Conservation (phyloP, 805 yeast species). For the Yarrowia osloensis region DNA sequence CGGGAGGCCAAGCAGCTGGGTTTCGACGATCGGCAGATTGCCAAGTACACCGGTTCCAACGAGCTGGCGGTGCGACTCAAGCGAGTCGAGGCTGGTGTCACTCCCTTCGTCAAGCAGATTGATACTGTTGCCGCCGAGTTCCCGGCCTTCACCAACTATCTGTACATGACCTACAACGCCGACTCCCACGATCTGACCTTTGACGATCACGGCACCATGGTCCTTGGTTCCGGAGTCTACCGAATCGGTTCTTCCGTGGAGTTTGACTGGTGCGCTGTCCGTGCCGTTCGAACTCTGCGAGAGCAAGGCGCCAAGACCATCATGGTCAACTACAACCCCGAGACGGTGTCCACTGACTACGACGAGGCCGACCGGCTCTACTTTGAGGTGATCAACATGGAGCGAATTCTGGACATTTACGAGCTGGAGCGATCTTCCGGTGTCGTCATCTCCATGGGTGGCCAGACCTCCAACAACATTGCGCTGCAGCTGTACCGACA, state of each 20-base stretch:
- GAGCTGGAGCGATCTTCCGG: conserved; percentile 88
- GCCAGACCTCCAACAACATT: conserved; percentile 96
- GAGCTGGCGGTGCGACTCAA: conserved; percentile 90
- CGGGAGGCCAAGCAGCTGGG: conserved; percentile 95
- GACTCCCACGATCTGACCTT: conserved; percentile 83
- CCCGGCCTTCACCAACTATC: conserved; percentile 93
- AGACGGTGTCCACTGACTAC: conserved; percentile 97
- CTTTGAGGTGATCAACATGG: conserved; percentile 92
- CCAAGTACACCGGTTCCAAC: conserved; percentile 80
- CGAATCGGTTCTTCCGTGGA: conserved; percentile 98
- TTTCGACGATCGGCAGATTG: conserved; percentile 95
- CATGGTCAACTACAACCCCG: conserved; percentile 98
- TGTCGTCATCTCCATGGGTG: conserved; percentile 97
- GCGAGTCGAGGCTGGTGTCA: conserved; percentile 81
- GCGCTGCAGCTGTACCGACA: conserved; percentile 91
- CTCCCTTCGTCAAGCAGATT: conserved; percentile 93
- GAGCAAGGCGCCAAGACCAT: conserved; percentile 84
- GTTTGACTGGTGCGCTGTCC: conserved; percentile 99
- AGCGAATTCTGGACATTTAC: conserved; percentile 91
- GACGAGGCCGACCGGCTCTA: conserved; percentile 97
- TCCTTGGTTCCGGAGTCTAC: conserved; percentile 96
- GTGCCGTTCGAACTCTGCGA: conserved; percentile 92
- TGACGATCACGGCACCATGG: conserved; percentile 92
- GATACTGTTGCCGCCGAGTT: conserved; percentile 99
- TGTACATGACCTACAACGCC: conserved; percentile 93